Conservation (phyloP, 2,329 filamentous ascomycete genomes). For the Acrocalymma vagum region DNA sequence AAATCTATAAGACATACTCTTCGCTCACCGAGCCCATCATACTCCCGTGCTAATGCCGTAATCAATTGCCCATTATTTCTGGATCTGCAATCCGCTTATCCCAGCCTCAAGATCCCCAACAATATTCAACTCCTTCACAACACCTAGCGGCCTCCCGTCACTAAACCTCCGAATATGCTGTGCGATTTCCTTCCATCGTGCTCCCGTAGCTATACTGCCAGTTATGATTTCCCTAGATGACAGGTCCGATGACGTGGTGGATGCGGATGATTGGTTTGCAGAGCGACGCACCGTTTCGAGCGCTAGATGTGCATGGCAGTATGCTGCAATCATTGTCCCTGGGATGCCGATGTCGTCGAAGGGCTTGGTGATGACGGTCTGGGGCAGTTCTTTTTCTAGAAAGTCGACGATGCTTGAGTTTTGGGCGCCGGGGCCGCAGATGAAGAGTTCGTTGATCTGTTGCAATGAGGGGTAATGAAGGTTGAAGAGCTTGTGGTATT, state of each 20-base stretch:
- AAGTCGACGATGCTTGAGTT: conserved; percentile 66
- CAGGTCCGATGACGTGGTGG: neutral
- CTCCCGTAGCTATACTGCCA: conserved; percentile 20
- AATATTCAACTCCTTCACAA: conserved; percentile 13
- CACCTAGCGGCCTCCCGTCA: conserved; percentile 11
- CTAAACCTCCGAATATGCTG: conserved; percentile 20
- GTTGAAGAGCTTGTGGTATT: conserved; percentile 60
- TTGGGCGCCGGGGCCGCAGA: conserved; percentile 67
- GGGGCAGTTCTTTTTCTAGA: conserved; percentile 59
- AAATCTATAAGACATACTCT: too few relatives aligned
- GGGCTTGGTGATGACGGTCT: conserved; percentile 59
- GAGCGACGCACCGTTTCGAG: conserved; percentile 59
- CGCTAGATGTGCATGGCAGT: conserved; percentile 68
- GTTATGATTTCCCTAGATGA: conserved; percentile 5
- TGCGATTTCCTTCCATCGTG: conserved; percentile 20
- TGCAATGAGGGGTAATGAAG: conserved; percentile 30
- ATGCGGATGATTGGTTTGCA: conserved; percentile 1
- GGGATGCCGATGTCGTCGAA: conserved; percentile 67
- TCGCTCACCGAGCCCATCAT: too few relatives aligned
- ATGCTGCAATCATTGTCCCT: conserved; percentile 66
- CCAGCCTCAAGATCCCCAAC: conserved; percentile 8
- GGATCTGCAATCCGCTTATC: conserved; percentile 1
- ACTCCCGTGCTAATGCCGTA: too few relatives aligned
- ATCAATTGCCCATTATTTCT: too few relatives aligned
- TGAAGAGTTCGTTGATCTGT: conserved; percentile 65